A percentile compares a stretch with the other conserved stretches of the same genome.
These are phyloP conservation scores for Pichia sp. DNA, from an alignment of 1,139 yeast species.

Conservation along the genomic window DNA sequence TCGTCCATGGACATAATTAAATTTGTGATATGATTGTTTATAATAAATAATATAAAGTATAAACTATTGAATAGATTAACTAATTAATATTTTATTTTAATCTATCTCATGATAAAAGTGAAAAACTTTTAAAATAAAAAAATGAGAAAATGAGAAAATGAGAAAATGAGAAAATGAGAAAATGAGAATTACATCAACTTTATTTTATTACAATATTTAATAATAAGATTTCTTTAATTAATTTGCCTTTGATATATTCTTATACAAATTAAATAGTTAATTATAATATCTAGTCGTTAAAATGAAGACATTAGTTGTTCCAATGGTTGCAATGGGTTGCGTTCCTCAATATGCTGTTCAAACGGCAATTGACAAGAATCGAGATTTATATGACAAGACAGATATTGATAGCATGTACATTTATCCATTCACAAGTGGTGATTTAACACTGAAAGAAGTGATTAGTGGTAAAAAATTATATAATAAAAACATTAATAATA, in stretches of 20 bases:
- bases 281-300: not conserved
- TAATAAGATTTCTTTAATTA: too few species aligned
- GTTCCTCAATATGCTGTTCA: constrained; percentile 78
- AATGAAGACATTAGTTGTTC: constrained; percentile 44
- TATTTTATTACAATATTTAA: too few species aligned
- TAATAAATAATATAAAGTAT: not conserved
- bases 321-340: constrained; percentile 81
- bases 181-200: too few species aligned
- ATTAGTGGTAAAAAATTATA: not conserved
- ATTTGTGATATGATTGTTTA: not conserved
- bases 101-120: not conserved
- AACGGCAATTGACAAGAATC: constrained; percentile 1
- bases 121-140: not conserved
- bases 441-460: constrained; percentile 36
- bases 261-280: too few species aligned
- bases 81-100: too few species aligned
- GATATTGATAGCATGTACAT: constrained; percentile 32
- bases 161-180: too few species aligned
- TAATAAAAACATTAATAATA: not conserved
- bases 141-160: too few species aligned
- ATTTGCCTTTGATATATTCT: too few species aligned
- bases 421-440: constrained; percentile 81
- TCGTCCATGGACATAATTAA: constrained; percentile 32
- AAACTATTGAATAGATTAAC: not conserved
- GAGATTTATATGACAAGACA: not conserved